Evolutionary conservation across 169 alveolate species (phyloP).

Genomic region (Cryptosporidium tyzzeri): DNA sequence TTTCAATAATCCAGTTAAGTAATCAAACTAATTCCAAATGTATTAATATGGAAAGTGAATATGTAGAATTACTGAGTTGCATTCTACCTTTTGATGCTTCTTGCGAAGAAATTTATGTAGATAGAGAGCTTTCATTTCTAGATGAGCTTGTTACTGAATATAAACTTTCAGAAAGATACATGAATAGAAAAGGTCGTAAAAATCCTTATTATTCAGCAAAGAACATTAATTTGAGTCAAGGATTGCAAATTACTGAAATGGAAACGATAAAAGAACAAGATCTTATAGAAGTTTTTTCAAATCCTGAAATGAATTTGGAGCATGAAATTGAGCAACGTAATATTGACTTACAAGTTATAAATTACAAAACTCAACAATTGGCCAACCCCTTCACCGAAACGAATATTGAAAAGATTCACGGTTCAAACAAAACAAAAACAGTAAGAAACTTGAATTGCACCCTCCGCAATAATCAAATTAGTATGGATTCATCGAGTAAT

Average conservation of each 20-base stretch:
- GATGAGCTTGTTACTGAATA: conserved; percentile 41
- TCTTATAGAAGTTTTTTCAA: not conserved
- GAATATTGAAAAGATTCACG: not conserved
- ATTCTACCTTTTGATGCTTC: conserved; percentile 77
- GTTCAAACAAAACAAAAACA: not conserved
- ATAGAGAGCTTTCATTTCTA: conserved; percentile 51
- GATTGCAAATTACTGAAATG: not conserved
- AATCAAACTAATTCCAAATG: not conserved
- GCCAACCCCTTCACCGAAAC: not conserved
- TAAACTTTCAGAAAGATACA: conserved; percentile 5
- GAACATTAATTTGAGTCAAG: not conserved
- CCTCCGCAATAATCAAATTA: not conserved
- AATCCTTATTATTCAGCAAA: not conserved
- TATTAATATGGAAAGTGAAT: not conserved
- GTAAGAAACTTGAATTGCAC: not conserved
- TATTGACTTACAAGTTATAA: not conserved
- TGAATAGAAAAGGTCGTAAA: not conserved
- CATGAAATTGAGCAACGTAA: not conserved
- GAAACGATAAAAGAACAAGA: not conserved
- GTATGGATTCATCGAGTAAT: not conserved
- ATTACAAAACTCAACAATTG: not conserved
- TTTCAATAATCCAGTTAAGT: conserved; percentile 53
- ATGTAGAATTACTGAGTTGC: conserved; percentile 11
- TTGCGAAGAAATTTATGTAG: conserved; percentile 77
- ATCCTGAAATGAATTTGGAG: not conserved